phyloP scores from a whole-genome alignment of 2,329 filamentous ascomycete species.

The Albifimbria verrucaria region DNA sequence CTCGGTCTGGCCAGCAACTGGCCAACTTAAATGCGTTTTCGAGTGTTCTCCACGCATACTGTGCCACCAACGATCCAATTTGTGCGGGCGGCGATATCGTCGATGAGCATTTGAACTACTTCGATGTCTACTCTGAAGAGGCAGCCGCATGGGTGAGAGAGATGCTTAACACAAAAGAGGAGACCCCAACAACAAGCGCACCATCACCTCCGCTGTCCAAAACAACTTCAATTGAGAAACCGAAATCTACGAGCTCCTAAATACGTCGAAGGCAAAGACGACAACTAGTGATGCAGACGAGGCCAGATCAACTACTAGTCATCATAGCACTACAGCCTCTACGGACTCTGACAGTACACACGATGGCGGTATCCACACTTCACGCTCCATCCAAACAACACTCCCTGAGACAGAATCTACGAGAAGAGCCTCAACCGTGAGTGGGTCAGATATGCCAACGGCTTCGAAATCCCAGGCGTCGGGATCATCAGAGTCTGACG shows the following conservation, averaged over 20 bases:
- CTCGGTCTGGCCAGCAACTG: conserved; percentile 25
- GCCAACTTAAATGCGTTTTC: conserved; percentile 23
- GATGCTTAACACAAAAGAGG: background rate
- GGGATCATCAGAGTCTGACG: background rate
- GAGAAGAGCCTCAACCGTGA: background rate
- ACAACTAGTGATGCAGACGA: too few species aligned
- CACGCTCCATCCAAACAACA: background rate
- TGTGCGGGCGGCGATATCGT: conserved; percentile 27
- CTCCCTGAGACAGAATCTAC: background rate
- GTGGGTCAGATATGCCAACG: background rate
- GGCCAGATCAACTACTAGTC: background rate
- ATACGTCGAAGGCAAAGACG: too few species aligned
- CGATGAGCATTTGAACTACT: conserved; percentile 13
- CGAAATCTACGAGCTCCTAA: too few species aligned
- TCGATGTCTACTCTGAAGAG: conserved; percentile 9
- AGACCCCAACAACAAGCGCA: background rate
- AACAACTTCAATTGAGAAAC: background rate
- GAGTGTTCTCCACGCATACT: conserved; percentile 28
- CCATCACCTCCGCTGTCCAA: background rate
- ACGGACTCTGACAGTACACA: background rate
- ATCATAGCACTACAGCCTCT: background rate
- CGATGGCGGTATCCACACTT: too few species aligned
- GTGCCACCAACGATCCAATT: conserved; percentile 32
- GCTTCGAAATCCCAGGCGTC: background rate
- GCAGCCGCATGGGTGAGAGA: conserved; percentile 8